phyloP scores from a whole-genome alignment of 441 rosid species.

The Populus tomentosa region DNA sequence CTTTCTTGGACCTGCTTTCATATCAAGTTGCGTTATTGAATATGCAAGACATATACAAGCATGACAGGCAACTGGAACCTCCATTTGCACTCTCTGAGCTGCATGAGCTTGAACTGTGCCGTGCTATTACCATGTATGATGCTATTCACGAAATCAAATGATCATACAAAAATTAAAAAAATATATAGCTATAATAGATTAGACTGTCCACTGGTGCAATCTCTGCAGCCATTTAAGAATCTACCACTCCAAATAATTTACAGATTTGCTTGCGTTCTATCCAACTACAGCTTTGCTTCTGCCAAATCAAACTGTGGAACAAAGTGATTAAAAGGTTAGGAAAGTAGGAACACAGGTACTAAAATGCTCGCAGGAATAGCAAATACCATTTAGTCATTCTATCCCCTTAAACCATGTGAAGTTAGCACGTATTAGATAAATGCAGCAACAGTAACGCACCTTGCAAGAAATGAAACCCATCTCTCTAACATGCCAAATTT shows the following conservation, averaged over 20 bases:
- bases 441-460: too few relatives aligned
- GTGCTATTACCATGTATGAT: neutral
- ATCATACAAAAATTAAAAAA: neutral
- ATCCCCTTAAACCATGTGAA: too few relatives aligned
- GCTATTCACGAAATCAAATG: neutral
- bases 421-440: too few relatives aligned
- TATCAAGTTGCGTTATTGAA: neutral
- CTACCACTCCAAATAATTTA: neutral
- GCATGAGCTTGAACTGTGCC: neutral
- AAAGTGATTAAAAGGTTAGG: too few relatives aligned
- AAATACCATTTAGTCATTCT: too few relatives aligned
- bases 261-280: neutral
- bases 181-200: neutral
- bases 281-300: too few relatives aligned
- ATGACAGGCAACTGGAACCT: neutral
- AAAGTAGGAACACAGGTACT: too few relatives aligned
- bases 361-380: too few relatives aligned
- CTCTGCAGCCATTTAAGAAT: neutral
- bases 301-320: too few relatives aligned
- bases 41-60: neutral
- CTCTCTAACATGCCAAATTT: too few relatives aligned
- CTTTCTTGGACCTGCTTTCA: neutral
- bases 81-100: neutral
- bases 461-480: too few relatives aligned
- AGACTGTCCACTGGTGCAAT: neutral